Percentiles rank a stretch among this genome's conserved stretches.
Evolutionary conservation across 2,329 filamentous ascomycete genomes (phyloP).

Genomic region (Endocalyx cinctus): DNA sequence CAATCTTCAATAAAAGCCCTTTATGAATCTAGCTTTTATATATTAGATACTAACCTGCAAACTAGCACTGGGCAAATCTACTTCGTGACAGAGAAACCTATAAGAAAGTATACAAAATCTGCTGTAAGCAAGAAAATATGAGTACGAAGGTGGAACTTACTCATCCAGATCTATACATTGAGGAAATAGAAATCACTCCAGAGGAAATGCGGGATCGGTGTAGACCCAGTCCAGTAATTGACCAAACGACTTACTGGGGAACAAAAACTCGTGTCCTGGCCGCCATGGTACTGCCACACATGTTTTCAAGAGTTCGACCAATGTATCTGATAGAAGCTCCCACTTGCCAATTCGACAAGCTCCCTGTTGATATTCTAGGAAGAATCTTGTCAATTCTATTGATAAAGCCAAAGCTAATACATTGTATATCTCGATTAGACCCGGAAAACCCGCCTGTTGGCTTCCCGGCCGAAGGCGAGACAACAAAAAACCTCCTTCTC

Average conservation of each 20-base stretch:
- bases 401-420: slow-evolving; percentile 31
- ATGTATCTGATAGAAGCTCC: no score
- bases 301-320: no score
- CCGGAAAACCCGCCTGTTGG: slow-evolving; percentile 18
- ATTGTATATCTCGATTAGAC: slow-evolving; percentile 43
- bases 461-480: slow-evolving; percentile 11
- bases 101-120: slow-evolving; percentile 14
- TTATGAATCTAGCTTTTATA: neutral
- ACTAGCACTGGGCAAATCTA: slow-evolving; percentile 9
- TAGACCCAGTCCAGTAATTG: no score
- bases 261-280: no score
- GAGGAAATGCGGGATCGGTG: no score
- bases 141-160: slow-evolving; percentile 7
- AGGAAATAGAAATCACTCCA: neutral
- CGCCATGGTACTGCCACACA: no score
- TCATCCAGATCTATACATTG: slow-evolving; percentile 27
- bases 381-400: slow-evolving; percentile 34
- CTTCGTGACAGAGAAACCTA: slow-evolving; percentile 11
- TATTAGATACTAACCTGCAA: no score
- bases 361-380: slow-evolving; percentile 26
- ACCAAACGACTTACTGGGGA: no score
- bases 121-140: slow-evolving; percentile 33
- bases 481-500: slow-evolving; percentile 19
- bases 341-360: slow-evolving; percentile 25
- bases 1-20: no score